Base-by-base conservation (phyloP, 208 protist species). In the Leishmania martiniquensis region DNA sequence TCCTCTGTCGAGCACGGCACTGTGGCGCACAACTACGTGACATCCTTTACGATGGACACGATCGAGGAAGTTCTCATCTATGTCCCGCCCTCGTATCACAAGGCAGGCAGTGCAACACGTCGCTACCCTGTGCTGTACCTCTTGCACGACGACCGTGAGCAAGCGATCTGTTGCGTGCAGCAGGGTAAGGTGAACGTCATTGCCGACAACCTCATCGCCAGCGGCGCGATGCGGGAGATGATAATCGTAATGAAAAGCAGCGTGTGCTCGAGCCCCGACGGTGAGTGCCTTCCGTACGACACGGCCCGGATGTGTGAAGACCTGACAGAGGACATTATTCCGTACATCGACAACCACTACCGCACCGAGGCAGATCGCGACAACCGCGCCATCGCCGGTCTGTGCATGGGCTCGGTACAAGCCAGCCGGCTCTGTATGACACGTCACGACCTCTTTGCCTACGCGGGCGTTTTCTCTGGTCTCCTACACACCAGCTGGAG, bases 61-160 rank as follows among this genome's bases (percentile, higher is more conserved):
- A 62, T 52, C 5, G 84, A 88, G 59, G 79, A 80, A n/a, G 22
- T 88, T 13, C 45, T 83, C 49, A 72, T 88, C 39, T 88, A 88
- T 55, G 62, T 85, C n/a, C 80, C 84, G 13, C 76, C 84, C 25
- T 75, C 80, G 37, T 85, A 88, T 68, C 76, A 85, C 65, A 81
- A 77, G 47, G 44, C 55, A 5, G 37, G 37, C 55, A 76, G 66
- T 34, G 84, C 77, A 25, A 81, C 67, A 10, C 68, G 75, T 17
- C 74, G 71, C 49, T 85, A 88, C 72, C 80, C 84, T 20, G 84
- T 88, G 42, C 76, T 88, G 6, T 85, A 88, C 68, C 80, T 88
- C 55, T 78, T 83, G 29, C 81, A 88, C 76, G 77, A 77, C 25
- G 72, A 76, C 72, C 47, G 68, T n/a, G 73, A 85, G 54, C 60